phyloP scores from a whole-genome alignment of 371 early-diverging fungal genomes.

The Dichotomocladium elegans region DNA sequence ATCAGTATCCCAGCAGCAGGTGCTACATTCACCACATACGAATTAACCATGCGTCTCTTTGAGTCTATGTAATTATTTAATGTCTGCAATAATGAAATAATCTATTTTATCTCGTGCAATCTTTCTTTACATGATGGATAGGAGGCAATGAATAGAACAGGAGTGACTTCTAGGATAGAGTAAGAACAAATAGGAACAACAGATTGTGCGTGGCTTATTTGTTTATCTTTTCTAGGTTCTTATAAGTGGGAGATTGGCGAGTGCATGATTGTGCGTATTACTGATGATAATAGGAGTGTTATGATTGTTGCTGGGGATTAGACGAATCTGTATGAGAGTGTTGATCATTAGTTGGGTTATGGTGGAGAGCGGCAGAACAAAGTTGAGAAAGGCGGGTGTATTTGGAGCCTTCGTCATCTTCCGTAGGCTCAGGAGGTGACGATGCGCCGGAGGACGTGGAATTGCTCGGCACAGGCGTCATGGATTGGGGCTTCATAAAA shows the following conservation, averaged over 20 bases:
- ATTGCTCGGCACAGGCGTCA: conserved; percentile 37
- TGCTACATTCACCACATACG: conserved; percentile 78
- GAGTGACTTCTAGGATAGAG: too few relatives aligned
- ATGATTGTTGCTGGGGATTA: conserved; percentile 6
- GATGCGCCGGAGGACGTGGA: conserved; percentile 31
- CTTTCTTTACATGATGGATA: background rate
- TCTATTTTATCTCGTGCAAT: too few relatives aligned
- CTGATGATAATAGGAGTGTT: conserved; percentile 1
- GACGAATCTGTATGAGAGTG: background rate
- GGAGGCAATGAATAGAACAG: background rate
- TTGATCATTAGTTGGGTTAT: background rate
- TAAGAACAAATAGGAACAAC: too few relatives aligned
- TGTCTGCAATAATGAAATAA: too few relatives aligned
- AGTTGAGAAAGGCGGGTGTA: conserved; percentile 40
- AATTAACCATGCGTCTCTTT: conserved; percentile 57
- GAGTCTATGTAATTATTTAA: conserved; percentile 9
- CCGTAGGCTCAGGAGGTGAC: conserved; percentile 27
- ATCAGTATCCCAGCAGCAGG: conserved; percentile 68
- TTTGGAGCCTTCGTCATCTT: conserved; percentile 31
- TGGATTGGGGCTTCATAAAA: conserved; percentile 18
- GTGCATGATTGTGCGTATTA: too few relatives aligned
- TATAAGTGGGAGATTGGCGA: too few relatives aligned
- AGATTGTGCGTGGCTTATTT: too few relatives aligned
- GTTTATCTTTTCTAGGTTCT: too few relatives aligned
- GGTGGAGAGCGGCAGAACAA: conserved; percentile 36